Evolutionary conservation across 2,329 filamentous ascomycete genomes (phyloP), one percentile per base, ranked within the genome.

Genomic region (Pestalotiopsis sp.): DNA sequence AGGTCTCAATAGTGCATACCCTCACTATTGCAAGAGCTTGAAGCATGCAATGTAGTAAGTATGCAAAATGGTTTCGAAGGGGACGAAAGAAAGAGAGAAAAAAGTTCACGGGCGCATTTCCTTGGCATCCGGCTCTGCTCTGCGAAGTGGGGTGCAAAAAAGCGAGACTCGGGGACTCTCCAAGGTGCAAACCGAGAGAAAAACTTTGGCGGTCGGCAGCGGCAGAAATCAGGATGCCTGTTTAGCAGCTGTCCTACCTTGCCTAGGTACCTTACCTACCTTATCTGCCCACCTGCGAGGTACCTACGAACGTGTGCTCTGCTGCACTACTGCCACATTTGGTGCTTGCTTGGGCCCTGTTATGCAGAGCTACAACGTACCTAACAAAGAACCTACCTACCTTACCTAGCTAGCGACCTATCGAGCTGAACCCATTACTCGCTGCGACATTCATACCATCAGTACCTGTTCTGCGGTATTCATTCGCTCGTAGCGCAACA

Each of bases 1-100:
- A 59, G 49, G 31, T 61, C 36, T 69, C 67, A 69, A 20, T 41
- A 45, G 27, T 69, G 67, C 67, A 69, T 69, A 20, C 39, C 41
- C 39, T 57, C 31, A 20, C 63, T 52, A 65, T 45, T 11, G 61
- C 61, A 27, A 63, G 31, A n/a, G 17, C 9, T 61, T 36, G 25
- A 58, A 20, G 20, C 56, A 20, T 11, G 56, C n/a, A 6, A 49
- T 49, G 23, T 23, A 23, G 23, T 23, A 23, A 23, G 41, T 14
- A n/a, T 49, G 41, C 41, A 58, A 58, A 20, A 23, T 36, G 31
- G 31, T 9, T 36, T 36, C 31, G 56, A 23, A 58, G 56, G 23
- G 56, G 17, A 27, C 12, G 56, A 23, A 27, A 58, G 31, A 61
- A 27, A 27, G 56, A 23, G 56, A 23, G n/a, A 57, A 61, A 61